Percentiles rank a stretch among this genome's conserved stretches.
These are phyloP conservation scores for Tanacetum coccineum DNA, from an alignment of 129 eudicot genomes.

Conservation along the genomic window DNA sequence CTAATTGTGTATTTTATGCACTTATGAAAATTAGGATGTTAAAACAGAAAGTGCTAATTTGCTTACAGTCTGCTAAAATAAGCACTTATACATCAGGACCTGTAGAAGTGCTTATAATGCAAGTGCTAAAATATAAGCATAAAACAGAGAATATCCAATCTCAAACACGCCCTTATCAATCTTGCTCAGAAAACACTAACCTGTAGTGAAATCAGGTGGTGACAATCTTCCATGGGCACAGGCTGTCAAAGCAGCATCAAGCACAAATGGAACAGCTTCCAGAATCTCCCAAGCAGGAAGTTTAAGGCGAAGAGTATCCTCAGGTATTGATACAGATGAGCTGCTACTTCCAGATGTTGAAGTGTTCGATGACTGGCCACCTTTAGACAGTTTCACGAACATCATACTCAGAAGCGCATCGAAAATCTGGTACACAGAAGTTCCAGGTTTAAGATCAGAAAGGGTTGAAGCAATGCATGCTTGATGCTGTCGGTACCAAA, in stretches of 20 bases:
- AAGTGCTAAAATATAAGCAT: no score
- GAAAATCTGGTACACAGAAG: slow-evolving; percentile 82
- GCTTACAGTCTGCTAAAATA: no score
- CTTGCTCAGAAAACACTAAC: slow-evolving; percentile 32
- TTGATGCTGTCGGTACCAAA: slow-evolving; percentile 89
- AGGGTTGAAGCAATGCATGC: slow-evolving; percentile 83
- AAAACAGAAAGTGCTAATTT: no score
- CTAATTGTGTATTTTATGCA: no score
- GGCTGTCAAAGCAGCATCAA: slow-evolving; percentile 92
- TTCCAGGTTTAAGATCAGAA: slow-evolving; percentile 85
- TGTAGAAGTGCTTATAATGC: no score
- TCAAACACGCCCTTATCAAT: background rate
- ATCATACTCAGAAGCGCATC: slow-evolving; percentile 80
- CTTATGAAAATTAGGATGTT: no score
- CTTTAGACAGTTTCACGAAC: slow-evolving; percentile 59
- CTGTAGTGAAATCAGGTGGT: slow-evolving; percentile 96
- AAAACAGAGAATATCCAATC: no score
- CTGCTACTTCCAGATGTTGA: slow-evolving; percentile 78
- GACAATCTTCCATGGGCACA: slow-evolving; percentile 82
- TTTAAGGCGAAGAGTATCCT: slow-evolving; percentile 60
- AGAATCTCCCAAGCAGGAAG: slow-evolving; percentile 97
- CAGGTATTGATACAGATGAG: slow-evolving; percentile 58
- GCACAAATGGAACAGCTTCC: slow-evolving; percentile 97
- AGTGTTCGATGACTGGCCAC: slow-evolving; percentile 39
- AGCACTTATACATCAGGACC: no score